A percentile compares a stretch with the other conserved stretches of the same genome.
Evolutionary conservation across 2,329 filamentous ascomycete genomes (phyloP).

Genomic region (Corynespora cassiicola): DNA sequence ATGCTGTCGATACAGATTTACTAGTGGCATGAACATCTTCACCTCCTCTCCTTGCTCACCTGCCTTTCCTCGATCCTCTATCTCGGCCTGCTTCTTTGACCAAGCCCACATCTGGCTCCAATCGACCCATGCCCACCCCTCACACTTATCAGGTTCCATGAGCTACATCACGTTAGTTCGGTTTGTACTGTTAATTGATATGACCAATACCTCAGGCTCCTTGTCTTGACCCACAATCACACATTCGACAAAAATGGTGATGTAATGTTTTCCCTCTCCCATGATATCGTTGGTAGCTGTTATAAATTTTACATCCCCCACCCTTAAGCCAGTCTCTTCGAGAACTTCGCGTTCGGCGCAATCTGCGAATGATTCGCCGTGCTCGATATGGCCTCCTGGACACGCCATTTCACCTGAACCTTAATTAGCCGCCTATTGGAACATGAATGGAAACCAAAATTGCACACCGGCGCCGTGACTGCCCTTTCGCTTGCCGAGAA

Average conservation of each 20-base stretch:
- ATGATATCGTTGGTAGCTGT: slow-evolving; percentile 74
- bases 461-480: slow-evolving; percentile 54
- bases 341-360: slow-evolving; percentile 72
- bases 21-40: slow-evolving; percentile 56
- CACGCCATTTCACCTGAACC: slow-evolving; percentile 66
- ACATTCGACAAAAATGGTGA: slow-evolving; percentile 73
- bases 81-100: slow-evolving; percentile 39
- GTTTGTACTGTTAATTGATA: background rate
- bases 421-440: background rate
- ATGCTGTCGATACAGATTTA: slow-evolving; percentile 50
- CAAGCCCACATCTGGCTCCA: slow-evolving; percentile 56
- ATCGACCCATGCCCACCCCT: slow-evolving; percentile 59
- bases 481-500: slow-evolving; percentile 56
- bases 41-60: slow-evolving; percentile 31
- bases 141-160: slow-evolving; percentile 62
- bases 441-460: background rate
- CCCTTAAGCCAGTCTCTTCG: slow-evolving; percentile 70
- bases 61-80: slow-evolving; percentile 29
- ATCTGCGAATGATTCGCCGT: slow-evolving; percentile 65
- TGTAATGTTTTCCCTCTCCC: slow-evolving; percentile 71
- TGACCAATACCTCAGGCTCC: slow-evolving; percentile 64
- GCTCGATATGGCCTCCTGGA: slow-evolving; percentile 79
- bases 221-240: slow-evolving; percentile 54
- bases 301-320: slow-evolving; percentile 61
- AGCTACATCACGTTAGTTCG: slow-evolving; percentile 20